Base-by-base conservation (phyloP, 2,329 filamentous ascomycete species). In the Calycina herbarum region DNA sequence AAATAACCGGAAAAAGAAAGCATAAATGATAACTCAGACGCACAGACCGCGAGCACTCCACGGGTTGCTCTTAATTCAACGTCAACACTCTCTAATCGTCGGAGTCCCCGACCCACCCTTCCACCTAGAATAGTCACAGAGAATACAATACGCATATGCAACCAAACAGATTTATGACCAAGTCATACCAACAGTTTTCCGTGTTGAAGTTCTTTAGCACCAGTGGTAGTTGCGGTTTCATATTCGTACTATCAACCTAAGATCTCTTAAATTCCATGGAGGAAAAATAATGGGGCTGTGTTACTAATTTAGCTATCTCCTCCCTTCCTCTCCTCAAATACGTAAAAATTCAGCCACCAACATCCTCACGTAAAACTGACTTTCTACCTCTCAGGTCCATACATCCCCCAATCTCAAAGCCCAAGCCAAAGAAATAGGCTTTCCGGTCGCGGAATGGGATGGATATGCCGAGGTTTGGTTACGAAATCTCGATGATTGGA, bases 311-410 rank as follows among this genome's bases (percentile, higher is more conserved):
- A 27, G 24, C 24, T 57, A 5, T 6, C 20, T 24, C n/a, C 2
- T 56, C 3, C 11, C 51, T 8, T 5, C 42, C 20, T 20, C 48
- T 27, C 20, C 20, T 20, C n/a, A 27, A 13, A 56, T 11, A 6
- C n/a, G 5, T n/a, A n/a, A 57, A 31, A n/a, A 27, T 3, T 15
- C 11, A 57, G 17, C 29, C 54, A 57, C 54, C 31, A 31, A 57
- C 54, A 17, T 29, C 13, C 13, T 33, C 24, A 13, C 27, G 27
- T 29, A 29, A 51, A 17, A 24, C 20, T 51, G 11, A 51, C 27
- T 51, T 51, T 24, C n/a, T n/a, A 51, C 45, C 45, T 35, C 27
- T 57, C 27, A 57, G 54, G 54, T 57, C 27, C 54, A 57, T n/a
- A 57, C 27, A 20, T 57, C 54, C 13, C 27, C 54, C 13, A 17